A percentile compares a stretch with the other conserved stretches of the same genome.
phyloP scores from a whole-genome alignment of 2,329 filamentous ascomycete genomes.

The Niveomyces coronatus region DNA sequence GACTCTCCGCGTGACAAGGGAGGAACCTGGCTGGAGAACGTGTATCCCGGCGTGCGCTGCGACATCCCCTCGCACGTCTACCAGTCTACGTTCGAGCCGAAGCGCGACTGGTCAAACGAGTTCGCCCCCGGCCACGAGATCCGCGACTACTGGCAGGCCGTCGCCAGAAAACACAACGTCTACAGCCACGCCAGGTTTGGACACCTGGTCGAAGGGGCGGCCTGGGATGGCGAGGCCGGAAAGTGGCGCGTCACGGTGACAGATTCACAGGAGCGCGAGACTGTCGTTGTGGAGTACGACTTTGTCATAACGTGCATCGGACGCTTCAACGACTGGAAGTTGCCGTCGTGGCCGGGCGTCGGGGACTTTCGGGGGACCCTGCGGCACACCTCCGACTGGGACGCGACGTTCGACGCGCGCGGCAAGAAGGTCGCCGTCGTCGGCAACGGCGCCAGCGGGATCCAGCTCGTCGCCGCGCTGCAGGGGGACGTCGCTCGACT shows the following conservation, averaged over 20 bases:
- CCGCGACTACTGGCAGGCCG: slow-evolving; percentile 50
- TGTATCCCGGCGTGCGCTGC: slow-evolving; percentile 56
- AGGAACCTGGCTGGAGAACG: slow-evolving; percentile 44
- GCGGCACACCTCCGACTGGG: slow-evolving; percentile 53
- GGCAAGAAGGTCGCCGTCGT: slow-evolving; percentile 41
- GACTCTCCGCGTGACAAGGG: slow-evolving; percentile 30
- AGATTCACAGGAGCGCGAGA: slow-evolving; percentile 16
- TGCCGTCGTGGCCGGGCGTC: slow-evolving; percentile 51
- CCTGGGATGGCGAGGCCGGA: slow-evolving; percentile 41
- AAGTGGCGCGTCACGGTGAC: slow-evolving; percentile 35
- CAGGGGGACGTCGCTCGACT: slow-evolving; percentile 39
- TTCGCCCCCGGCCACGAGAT: slow-evolving; percentile 61
- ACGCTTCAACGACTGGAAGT: slow-evolving; percentile 54
- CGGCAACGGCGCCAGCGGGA: slow-evolving; percentile 40
- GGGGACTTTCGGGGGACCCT: slow-evolving; percentile 43
- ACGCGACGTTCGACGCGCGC: slow-evolving; percentile 35
- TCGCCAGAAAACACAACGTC: slow-evolving; percentile 54
- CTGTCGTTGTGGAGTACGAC: slow-evolving; percentile 40
- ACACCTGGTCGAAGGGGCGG: slow-evolving; percentile 42
- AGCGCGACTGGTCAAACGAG: slow-evolving; percentile 57
- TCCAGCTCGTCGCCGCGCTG: slow-evolving; percentile 45
- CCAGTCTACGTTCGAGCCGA: slow-evolving; percentile 57
- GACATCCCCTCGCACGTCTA: slow-evolving; percentile 63
- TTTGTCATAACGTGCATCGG: slow-evolving; percentile 55
- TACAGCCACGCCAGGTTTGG: slow-evolving; percentile 46